Evolutionary conservation across 2,329 filamentous ascomycete genomes (phyloP), one percentile per base, ranked within the genome.

Genomic region (Calycina marina): DNA sequence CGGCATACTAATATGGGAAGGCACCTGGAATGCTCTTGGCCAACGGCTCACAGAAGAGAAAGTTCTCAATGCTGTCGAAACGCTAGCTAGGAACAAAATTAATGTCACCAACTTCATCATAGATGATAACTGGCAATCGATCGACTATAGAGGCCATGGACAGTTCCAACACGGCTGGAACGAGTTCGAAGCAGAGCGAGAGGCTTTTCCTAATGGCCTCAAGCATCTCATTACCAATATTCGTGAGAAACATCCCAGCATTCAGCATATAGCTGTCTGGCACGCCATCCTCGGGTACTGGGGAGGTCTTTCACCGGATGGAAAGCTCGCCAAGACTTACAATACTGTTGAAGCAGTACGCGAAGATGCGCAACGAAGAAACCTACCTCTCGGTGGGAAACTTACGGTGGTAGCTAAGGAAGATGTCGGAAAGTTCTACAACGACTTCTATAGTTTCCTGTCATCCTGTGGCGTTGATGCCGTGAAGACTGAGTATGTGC

Each of bases 61-160:
- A 46, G 70, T 98, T 10, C 61, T 85, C 9, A 56, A 72, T 25
- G 84, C 86, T 1, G 61, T 96, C 1, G 72, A 84, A 36, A 65
- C 68, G 2, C 60, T 98, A 8, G 67, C 75, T 4, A 61, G 72
- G 17, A 67, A 80, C 35, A 69, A 76, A 1, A 82, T 98, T 48
- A 74, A 78, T 25, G 67, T 96, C 28, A 77, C 74, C 0, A 93
- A 76, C 47, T 63, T 98, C 2, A 93, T 96, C 39, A 93, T 98
- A 40, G 90, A 98, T 46, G 90, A 98, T 51, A 93, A 92, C 46
- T 98, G 90, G 90, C 86, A 93, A 55, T 72, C 77, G 6, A 65
- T 93, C 28, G 72, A 69, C 41, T 57, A 63, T 17, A 45, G 50
- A 14, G 63, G 63, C 0, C 49, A 61, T 4, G 60, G 62, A 12